phyloP scores from a whole-genome alignment of 2,329 filamentous ascomycete species.

The Aspergillus felis region DNA sequence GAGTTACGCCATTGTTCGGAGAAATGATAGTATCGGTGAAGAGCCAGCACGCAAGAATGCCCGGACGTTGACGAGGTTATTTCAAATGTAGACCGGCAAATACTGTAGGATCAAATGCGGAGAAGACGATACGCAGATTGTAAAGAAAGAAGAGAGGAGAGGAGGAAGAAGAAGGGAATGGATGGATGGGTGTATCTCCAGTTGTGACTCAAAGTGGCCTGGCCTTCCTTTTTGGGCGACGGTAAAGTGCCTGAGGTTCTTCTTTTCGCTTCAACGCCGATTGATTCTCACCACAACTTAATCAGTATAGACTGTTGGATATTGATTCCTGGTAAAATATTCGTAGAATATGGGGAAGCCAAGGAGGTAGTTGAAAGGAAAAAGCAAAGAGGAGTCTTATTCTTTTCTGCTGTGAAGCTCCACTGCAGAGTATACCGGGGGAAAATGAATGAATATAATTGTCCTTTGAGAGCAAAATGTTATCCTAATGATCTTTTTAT shows the following conservation, averaged over 20 bases:
- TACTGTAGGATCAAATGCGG: background rate
- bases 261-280: background rate
- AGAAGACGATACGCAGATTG: background rate
- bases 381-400: background rate
- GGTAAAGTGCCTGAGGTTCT: background rate
- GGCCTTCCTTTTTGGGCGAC: background rate
- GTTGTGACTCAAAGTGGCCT: background rate
- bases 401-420: background rate
- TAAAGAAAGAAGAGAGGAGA: background rate
- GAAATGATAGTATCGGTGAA: constrained; percentile 13
- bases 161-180: background rate
- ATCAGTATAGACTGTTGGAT: background rate
- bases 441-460: background rate
- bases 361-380: background rate
- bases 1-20: constrained; percentile 19
- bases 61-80: background rate
- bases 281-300: too few species aligned
- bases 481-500: background rate
- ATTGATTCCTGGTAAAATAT: background rate
- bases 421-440: background rate
- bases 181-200: background rate
- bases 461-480: background rate
- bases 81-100: background rate
- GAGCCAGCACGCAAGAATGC: constrained; percentile 7
- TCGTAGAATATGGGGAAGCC: background rate